Evolutionary conservation across 495 filamentous ascomycete genomes (phyloP).

Genomic region (Cenococcum geophilum): DNA sequence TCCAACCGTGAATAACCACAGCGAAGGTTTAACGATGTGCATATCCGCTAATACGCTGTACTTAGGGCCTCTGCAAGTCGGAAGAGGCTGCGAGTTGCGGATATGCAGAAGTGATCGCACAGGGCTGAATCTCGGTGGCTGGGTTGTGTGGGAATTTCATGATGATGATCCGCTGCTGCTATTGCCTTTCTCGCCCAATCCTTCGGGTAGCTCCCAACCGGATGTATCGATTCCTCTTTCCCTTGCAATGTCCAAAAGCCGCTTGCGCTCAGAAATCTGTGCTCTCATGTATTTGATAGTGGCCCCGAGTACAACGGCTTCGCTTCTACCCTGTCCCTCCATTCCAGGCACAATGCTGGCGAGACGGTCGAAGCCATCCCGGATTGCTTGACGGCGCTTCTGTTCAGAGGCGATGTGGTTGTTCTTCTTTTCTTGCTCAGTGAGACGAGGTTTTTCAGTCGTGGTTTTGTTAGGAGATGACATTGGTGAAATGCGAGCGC

Average conservation of each 20-base stretch:
- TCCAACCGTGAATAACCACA: no score
- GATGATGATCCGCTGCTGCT: constrained; percentile 2
- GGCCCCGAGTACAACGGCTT: constrained; percentile 72
- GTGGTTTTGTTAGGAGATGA: constrained; percentile 13
- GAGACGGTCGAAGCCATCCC: constrained; percentile 78
- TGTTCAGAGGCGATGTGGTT: constrained; percentile 90
- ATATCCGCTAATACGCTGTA: no score
- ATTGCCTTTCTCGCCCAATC: background rate
- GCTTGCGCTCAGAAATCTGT: constrained; percentile 56
- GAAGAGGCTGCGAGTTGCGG: no score
- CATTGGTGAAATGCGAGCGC: constrained; percentile 5
- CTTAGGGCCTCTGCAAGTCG: no score
- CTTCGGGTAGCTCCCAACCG: constrained; percentile 1
- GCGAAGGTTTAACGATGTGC: no score
- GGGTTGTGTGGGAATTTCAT: background rate
- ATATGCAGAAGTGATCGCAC: no score
- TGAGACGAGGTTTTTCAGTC: constrained; percentile 65
- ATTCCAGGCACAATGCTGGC: constrained; percentile 77
- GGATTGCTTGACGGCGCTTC: constrained; percentile 79
- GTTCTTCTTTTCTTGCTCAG: constrained; percentile 80
- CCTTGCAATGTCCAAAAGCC: constrained; percentile 44
- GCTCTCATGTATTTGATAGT: constrained; percentile 67
- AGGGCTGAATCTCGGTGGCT: no score
- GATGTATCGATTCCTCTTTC: constrained; percentile 4
- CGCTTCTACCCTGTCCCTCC: constrained; percentile 76